phyloP scores from a whole-genome alignment of 139 green algal species.

The Gonium pectorale region DNA sequence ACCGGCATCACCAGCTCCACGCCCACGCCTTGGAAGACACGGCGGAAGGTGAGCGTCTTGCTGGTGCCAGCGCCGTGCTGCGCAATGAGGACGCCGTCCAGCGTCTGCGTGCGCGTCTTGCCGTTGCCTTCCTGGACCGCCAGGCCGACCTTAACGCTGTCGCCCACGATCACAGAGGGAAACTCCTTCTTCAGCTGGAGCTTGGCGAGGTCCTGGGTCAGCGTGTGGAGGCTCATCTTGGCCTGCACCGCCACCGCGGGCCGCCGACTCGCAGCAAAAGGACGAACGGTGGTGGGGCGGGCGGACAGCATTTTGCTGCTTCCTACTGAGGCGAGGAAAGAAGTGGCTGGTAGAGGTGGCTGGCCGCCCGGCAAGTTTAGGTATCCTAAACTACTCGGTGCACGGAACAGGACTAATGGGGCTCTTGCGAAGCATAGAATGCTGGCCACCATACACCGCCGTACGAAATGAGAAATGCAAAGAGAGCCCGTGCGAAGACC shows the following conservation, averaged over 20 bases:
- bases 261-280: constrained; percentile 7
- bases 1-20: constrained; percentile 67
- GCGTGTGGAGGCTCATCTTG: constrained; percentile 38
- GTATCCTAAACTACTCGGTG: too few species aligned
- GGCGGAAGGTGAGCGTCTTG: constrained; percentile 58
- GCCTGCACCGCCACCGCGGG: constrained; percentile 11
- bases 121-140: constrained; percentile 65
- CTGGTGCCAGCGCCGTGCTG: constrained; percentile 54
- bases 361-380: too few species aligned
- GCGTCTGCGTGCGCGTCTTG: constrained; percentile 61
- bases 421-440: too few species aligned
- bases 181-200: constrained; percentile 37
- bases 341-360: too few species aligned
- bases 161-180: constrained; percentile 52
- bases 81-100: constrained; percentile 70
- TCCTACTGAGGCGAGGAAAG: too few species aligned
- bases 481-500: too few species aligned
- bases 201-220: constrained; percentile 15
- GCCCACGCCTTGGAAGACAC: constrained; percentile 67
- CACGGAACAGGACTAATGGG: too few species aligned
- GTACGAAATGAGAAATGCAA: too few species aligned
- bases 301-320: too few species aligned
- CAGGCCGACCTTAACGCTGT: constrained; percentile 64
- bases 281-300: too few species aligned
- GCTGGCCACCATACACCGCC: too few species aligned